Conservation (phyloP, 176 grass and related monocot species). For the Oryza officinalis region DNA sequence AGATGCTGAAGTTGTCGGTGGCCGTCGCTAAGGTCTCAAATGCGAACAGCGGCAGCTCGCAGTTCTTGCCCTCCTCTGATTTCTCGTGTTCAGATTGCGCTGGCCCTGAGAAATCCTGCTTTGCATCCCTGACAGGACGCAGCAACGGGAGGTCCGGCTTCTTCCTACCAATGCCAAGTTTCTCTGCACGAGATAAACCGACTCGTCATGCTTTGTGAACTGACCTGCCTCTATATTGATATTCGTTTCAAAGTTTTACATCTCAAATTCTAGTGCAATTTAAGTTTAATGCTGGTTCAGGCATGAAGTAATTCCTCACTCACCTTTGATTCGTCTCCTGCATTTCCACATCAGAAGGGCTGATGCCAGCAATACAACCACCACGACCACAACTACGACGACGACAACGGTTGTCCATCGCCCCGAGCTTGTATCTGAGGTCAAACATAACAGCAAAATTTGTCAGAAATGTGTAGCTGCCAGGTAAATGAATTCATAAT, state of each 20-base stretch:
- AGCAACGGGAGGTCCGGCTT: background rate
- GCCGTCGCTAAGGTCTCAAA: slow-evolving; percentile 55
- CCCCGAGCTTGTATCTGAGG: slow-evolving; percentile 13
- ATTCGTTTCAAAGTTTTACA: background rate
- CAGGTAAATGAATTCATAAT: background rate
- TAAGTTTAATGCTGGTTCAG: background rate
- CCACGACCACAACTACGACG: slow-evolving; percentile 17
- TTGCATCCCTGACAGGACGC: background rate
- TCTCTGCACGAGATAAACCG: slow-evolving; percentile 7
- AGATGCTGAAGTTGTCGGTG: slow-evolving; percentile 60
- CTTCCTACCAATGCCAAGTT: slow-evolving; percentile 20
- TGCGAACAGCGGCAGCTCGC: slow-evolving; percentile 64
- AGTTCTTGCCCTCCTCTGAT: slow-evolving; percentile 42
- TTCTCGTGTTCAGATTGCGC: slow-evolving; percentile 42
- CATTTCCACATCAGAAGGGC: slow-evolving; percentile 46
- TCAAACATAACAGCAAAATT: background rate
- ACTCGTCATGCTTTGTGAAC: background rate
- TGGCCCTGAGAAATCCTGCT: slow-evolving; percentile 43
- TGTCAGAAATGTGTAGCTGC: background rate
- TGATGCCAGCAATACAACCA: slow-evolving; percentile 23
- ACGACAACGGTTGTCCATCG: slow-evolving; percentile 1
- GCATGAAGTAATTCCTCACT: background rate
- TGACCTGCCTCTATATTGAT: background rate
- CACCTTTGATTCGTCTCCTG: slow-evolving; percentile 56
- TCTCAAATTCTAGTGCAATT: background rate